A percentile compares a stretch with the other conserved stretches of the same genome.
These are phyloP conservation scores for Tricholoma sp. DNA, from an alignment of 768 basidiomycete genomes.

Conservation along the genomic window DNA sequence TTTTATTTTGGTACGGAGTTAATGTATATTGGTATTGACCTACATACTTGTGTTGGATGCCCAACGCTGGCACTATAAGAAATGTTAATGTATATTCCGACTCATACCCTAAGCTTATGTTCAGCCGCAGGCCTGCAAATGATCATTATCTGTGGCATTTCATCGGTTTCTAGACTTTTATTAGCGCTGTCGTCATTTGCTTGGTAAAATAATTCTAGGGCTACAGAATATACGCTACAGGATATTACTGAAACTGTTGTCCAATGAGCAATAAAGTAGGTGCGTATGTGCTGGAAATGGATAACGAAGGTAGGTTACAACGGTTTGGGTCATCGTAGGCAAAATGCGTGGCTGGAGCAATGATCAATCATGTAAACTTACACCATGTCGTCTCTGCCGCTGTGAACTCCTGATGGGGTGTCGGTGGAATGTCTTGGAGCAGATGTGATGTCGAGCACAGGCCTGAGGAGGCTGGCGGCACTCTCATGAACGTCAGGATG, in stretches of 20 bases:
- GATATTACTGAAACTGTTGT: not conserved
- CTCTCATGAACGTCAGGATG: conserved; percentile 1
- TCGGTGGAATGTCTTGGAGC: not conserved
- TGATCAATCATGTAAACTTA: not conserved
- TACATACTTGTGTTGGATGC: too few species aligned
- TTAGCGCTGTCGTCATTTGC: not conserved
- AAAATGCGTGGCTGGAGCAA: conserved; percentile 1
- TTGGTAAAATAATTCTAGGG: not conserved
- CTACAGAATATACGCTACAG: not conserved
- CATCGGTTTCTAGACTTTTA: not conserved
- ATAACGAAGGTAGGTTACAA: conserved; percentile 15
- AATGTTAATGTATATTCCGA: too few species aligned
- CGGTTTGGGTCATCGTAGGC: not conserved
- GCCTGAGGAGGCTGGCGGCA: not conserved
- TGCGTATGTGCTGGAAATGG: not conserved
- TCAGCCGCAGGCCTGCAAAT: too few species aligned
- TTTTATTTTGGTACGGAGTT: too few species aligned
- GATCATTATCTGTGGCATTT: too few species aligned
- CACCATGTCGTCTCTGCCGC: not conserved
- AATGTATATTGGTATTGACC: too few species aligned
- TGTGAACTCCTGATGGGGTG: not conserved
- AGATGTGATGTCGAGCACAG: not conserved
- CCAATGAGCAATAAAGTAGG: not conserved
- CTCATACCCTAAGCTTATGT: too few species aligned
- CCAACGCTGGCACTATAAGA: too few species aligned